Conservation (phyloP, 179 eudicot species). For the Patellifolia procumbens region DNA sequence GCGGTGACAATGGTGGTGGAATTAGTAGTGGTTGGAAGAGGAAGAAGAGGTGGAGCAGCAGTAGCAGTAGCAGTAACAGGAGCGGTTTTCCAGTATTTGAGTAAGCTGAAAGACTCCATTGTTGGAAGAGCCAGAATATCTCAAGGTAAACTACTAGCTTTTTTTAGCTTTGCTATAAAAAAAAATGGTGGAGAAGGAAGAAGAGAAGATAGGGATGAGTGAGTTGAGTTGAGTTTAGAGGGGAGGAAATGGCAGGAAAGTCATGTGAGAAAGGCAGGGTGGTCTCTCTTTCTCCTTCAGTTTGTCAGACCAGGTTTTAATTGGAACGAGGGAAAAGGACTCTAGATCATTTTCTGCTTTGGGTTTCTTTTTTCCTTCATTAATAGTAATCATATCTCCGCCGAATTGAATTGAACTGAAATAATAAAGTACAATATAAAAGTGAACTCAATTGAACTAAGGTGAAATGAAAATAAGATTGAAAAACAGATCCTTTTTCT, state of each 20-base stretch:
- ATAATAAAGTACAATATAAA: no score
- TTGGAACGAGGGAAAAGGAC: background rate
- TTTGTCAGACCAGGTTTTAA: slow-evolving; percentile 9
- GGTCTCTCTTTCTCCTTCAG: no score
- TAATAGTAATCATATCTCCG: no score
- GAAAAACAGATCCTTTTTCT: no score
- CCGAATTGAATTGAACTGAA: no score
- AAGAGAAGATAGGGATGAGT: background rate
- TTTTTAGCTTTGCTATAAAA: background rate
- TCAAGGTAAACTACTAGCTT: background rate
- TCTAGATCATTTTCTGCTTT: background rate
- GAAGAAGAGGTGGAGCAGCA: slow-evolving; percentile 6
- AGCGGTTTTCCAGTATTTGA: slow-evolving; percentile 60
- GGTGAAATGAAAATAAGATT: no score
- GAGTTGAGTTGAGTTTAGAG: background rate
- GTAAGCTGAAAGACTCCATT: slow-evolving; percentile 74
- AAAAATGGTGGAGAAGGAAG: background rate
- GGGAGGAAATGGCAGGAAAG: slow-evolving; percentile 10
- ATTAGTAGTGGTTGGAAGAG: background rate
- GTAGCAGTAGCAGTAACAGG: slow-evolving; percentile 11
- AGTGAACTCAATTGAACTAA: no score
- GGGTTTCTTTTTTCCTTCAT: background rate
- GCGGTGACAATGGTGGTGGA: slow-evolving; percentile 28
- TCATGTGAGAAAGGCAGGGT: slow-evolving; percentile 12
- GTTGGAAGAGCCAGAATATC: slow-evolving; percentile 78